Evolutionary conservation across 2,329 filamentous ascomycete genomes (phyloP).

Genomic region (Trichoderma simmonsii): DNA sequence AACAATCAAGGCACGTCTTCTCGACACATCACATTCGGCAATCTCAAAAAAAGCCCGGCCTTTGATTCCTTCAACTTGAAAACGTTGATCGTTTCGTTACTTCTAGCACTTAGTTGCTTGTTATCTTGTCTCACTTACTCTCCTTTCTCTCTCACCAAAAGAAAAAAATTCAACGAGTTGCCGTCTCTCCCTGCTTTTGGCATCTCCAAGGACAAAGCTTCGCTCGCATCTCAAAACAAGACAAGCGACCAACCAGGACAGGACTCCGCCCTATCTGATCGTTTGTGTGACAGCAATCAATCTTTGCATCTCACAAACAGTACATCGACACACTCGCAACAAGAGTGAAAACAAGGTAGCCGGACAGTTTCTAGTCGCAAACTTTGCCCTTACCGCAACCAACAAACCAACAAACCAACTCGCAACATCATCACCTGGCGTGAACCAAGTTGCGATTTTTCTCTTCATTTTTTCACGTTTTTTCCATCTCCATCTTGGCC

Average conservation of each 20-base stretch:
- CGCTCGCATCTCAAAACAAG: background rate
- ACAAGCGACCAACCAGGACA: constrained; percentile 2
- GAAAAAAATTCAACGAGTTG: background rate
- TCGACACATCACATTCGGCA: background rate
- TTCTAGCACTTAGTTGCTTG: background rate
- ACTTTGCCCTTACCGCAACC: background rate
- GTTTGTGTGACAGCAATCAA: constrained; percentile 11
- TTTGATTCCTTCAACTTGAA: constrained; percentile 11
- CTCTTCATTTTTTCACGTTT: background rate
- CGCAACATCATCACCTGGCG: constrained; percentile 8
- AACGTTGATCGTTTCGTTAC: constrained; percentile 15
- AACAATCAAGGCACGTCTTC: background rate
- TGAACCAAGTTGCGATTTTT: constrained; percentile 1
- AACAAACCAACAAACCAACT: background rate
- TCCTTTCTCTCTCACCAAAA: background rate
- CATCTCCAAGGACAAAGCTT: constrained; percentile 3
- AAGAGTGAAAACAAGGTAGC: background rate
- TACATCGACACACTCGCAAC: background rate
- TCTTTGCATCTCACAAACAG: background rate
- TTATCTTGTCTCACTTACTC: background rate
- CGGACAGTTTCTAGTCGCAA: background rate
- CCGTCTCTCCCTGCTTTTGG: background rate
- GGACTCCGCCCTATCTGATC: constrained; percentile 6
- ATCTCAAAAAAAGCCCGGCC: background rate
- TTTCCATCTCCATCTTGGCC: background rate